Conservation (phyloP, 176 grass and related monocot species). For the Oryza brachyantha region DNA sequence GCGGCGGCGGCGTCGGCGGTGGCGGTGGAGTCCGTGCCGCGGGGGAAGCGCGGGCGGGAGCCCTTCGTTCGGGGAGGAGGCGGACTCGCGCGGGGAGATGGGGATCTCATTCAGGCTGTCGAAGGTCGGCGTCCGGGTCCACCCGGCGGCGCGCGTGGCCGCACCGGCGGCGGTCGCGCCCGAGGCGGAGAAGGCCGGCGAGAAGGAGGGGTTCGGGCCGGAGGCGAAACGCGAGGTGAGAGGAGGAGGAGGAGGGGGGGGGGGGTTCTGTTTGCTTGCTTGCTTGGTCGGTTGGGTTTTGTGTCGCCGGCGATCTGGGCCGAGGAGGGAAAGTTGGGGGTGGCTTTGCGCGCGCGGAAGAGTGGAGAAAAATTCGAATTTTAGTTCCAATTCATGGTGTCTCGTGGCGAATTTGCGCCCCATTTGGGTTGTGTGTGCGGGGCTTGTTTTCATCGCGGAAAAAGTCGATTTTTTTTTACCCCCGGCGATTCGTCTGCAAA, state of each 20-base stretch:
- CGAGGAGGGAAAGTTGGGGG: neutral
- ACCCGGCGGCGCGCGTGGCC: conserved; percentile 37
- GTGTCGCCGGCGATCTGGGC: conserved; percentile 19
- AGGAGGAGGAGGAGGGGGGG: too few species aligned
- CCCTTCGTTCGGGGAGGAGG: neutral
- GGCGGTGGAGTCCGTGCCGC: neutral
- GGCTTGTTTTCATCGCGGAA: neutral
- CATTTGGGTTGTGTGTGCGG: neutral
- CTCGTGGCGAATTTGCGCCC: neutral
- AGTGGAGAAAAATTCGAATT: neutral
- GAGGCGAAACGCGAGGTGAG: conserved; percentile 38
- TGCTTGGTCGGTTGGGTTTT: conserved; percentile 5
- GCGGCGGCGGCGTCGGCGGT: conserved; percentile 1
- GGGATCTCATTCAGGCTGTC: conserved; percentile 82
- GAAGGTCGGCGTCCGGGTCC: conserved; percentile 60
- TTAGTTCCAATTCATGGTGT: neutral
- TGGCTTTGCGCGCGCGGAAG: neutral
- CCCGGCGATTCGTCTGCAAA: conserved; percentile 6
- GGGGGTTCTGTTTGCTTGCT: conserved; percentile 11
- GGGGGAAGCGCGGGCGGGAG: neutral
- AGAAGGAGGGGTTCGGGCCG: conserved; percentile 22
- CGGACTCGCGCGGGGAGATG: conserved; percentile 26
- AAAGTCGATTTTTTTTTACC: conserved; percentile 10
- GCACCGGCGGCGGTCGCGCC: neutral
- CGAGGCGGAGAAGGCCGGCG: conserved; percentile 16